Evolutionary conservation across 306 rosid species (phyloP), one percentile per base, ranked within the genome.

Genomic region (Cicer arietinum): DNA sequence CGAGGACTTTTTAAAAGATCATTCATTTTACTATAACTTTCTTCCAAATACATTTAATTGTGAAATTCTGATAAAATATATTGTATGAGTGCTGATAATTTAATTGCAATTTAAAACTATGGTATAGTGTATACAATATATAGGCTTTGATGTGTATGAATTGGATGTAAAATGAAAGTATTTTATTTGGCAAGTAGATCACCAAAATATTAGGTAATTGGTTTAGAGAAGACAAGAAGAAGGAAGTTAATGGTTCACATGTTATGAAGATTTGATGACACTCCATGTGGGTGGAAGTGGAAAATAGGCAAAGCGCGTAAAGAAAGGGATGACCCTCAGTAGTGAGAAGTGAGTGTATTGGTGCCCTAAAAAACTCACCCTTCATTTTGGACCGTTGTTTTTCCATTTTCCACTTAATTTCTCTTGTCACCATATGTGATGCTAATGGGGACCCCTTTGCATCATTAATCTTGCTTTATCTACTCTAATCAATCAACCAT

Each of bases 261-360:
- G 8, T 6, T 48, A 64, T 18, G 53, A 76, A 54, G 44, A 77
- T 40, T 47, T 40, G 39, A 43, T 5, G 77, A 84, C 81, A 69
- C 47, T 62, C 42, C 82, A 70, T 52, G 81, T 79, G 85, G 84
- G 75, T 12, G 18, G 63, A 82, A 47, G 82, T 79, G 69, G 39
- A 20, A 82, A 37, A 80, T 65, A 11, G 50, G 73, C 60, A 78
- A 77, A 77, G 84, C 74, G 51, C 30, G 53, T 43, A 77, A 39
- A n/a, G 54, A 79, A 83, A 80, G 84, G 88, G 78, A 84, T 82
- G 86, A 87, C 83, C 93, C 87, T 83, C 62, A 22, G 73, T 81
- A 70, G 86, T 82, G 74, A 79, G 74, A 64, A 22, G 18, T 79
- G 84, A 80, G 66, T 67, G 76, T 80, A 75, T 22, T 67, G 46